Conservation (phyloP, 768 basidiomycete genomes). For the Rhodotorula taiwanensis region DNA sequence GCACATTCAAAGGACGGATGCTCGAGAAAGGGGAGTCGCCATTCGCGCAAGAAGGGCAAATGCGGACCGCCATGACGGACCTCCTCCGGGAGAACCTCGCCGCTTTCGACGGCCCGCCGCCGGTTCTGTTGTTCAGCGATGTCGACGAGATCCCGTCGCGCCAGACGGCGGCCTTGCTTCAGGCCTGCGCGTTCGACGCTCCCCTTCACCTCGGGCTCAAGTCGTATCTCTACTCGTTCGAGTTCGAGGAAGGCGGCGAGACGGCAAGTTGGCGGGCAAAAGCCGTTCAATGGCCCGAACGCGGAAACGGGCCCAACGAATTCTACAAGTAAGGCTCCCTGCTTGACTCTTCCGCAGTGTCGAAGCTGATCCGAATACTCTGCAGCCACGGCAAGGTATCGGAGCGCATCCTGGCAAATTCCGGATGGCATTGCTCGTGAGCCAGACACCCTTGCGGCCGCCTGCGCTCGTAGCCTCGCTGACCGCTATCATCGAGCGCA, state of each 20-base stretch:
- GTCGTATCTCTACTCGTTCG: slow-evolving; percentile 57
- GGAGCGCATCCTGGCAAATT: slow-evolving; percentile 52
- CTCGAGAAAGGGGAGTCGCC: slow-evolving; percentile 47
- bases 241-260: slow-evolving; percentile 54
- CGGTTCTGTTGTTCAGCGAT: slow-evolving; percentile 57
- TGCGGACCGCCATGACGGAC: slow-evolving; percentile 52
- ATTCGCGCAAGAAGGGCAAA: slow-evolving; percentile 53
- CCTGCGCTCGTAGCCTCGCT: neutral
- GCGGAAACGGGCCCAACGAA: slow-evolving; percentile 50
- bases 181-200: slow-evolving; percentile 53
- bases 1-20: slow-evolving; percentile 43
- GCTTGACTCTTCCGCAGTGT: slow-evolving; percentile 43
- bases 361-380: too few species aligned
- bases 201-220: slow-evolving; percentile 59
- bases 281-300: slow-evolving; percentile 57
- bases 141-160: slow-evolving; percentile 58
- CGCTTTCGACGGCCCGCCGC: slow-evolving; percentile 41
- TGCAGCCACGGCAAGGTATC: slow-evolving; percentile 32
- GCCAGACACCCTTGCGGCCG: neutral
- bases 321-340: slow-evolving; percentile 50
- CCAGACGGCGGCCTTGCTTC: slow-evolving; percentile 53
- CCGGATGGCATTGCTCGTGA: slow-evolving; percentile 59
- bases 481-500: slow-evolving; percentile 30
- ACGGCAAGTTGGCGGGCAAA: slow-evolving; percentile 49
- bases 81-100: slow-evolving; percentile 49